Percentiles rank a stretch among this genome's conserved stretches.
phyloP scores from a whole-genome alignment of 306 rosid genomes.

The Astragalus membranaceus region DNA sequence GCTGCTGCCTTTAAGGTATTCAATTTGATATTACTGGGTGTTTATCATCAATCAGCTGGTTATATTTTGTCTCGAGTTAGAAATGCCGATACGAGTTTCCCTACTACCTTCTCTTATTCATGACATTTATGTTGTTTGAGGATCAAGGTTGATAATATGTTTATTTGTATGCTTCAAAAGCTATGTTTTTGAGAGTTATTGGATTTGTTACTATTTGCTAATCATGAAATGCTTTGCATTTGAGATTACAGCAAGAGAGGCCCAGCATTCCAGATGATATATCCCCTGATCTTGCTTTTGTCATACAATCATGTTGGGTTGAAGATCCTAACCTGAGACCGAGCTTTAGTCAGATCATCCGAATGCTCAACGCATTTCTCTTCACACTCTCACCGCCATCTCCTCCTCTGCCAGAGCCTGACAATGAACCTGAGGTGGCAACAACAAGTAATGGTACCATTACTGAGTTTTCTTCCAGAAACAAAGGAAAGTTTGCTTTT shows the following conservation, averaged over 20 bases:
- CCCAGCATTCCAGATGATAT: conserved; percentile 69
- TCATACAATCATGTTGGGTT: conserved; percentile 93
- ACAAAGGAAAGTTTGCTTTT: conserved; percentile 74
- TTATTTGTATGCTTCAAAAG: not conserved
- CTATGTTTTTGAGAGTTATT: not conserved
- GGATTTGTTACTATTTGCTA: conserved; percentile 19
- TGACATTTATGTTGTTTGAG: not conserved
- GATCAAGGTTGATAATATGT: conserved; percentile 10
- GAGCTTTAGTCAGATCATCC: conserved; percentile 76
- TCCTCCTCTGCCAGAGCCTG: conserved; percentile 39
- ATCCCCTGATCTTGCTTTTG: conserved; percentile 67
- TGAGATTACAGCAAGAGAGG: conserved; percentile 86
- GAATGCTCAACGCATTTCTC: conserved; percentile 68
- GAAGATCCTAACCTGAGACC: conserved; percentile 89
- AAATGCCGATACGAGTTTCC: conserved; percentile 5
- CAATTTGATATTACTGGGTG: not conserved
- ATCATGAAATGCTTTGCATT: conserved; percentile 13
- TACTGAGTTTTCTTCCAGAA: conserved; percentile 55
- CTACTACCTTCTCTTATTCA: not conserved
- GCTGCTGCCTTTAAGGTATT: conserved; percentile 98
- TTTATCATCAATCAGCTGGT: conserved; percentile 8
- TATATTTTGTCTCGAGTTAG: not conserved
- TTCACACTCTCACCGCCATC: conserved; percentile 59
- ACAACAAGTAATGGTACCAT: conserved; percentile 53
- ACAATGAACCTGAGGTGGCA: conserved; percentile 40